These are phyloP conservation scores for Daedalea quercina DNA, from an alignment of 768 basidiomycete genomes.

Conservation along the genomic window DNA sequence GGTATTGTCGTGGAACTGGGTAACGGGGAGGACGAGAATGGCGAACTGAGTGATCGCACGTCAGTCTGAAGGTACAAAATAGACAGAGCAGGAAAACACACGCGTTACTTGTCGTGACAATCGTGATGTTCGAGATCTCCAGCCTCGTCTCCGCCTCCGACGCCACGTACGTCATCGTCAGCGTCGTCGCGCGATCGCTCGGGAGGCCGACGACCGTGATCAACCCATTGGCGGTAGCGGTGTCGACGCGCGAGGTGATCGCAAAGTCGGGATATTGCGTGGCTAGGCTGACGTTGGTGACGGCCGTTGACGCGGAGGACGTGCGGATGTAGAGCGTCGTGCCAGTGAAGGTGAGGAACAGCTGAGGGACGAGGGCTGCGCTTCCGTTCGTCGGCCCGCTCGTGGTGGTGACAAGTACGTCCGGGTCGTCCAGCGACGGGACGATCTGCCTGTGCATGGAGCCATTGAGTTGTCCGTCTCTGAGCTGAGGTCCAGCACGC, in stretches of 20 bases:
- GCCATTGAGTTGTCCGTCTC: background rate
- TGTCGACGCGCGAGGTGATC: conserved; percentile 13
- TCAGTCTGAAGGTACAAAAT: background rate
- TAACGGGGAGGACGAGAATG: conserved; percentile 12
- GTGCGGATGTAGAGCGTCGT: conserved; percentile 12
- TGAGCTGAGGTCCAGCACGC: background rate
- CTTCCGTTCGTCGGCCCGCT: conserved; percentile 11
- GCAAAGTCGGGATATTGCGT: conserved; percentile 10
- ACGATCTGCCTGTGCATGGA: conserved; percentile 11
- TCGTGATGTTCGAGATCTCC: conserved; percentile 12
- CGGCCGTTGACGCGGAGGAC: conserved; percentile 8
- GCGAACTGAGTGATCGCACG: conserved; percentile 3
- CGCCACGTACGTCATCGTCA: conserved; percentile 10
- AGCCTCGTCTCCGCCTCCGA: conserved; percentile 3
- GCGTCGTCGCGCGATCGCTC: conserved; percentile 13
- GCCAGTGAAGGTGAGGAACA: conserved; percentile 15
- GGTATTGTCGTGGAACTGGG: conserved; percentile 10
- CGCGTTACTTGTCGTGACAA: conserved; percentile 13
- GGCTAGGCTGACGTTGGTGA: conserved; percentile 13
- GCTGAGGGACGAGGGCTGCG: conserved; percentile 14
- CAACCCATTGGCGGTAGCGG: conserved; percentile 7
- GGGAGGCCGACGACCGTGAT: conserved; percentile 13
- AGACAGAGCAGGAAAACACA: background rate
- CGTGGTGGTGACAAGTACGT: conserved; percentile 12
- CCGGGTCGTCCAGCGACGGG: conserved; percentile 6